These are phyloP conservation scores for Ocimum tenuiflorum DNA, from an alignment of 257 asterid genomes.

Conservation along the genomic window DNA sequence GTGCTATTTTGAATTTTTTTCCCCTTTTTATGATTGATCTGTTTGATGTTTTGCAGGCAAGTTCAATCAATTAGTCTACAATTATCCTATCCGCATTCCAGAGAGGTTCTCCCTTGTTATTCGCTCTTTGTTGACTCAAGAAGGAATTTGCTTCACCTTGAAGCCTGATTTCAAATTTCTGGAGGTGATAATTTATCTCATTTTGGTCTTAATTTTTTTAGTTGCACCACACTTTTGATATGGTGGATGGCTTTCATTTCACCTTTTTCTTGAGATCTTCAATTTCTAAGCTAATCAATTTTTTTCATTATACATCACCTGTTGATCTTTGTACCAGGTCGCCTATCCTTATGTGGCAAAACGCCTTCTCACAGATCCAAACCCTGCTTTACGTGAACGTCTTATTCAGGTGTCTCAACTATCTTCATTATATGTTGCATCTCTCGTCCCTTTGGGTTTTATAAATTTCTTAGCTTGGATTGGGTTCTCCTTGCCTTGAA, in stretches of 20 bases:
- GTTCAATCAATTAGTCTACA: conserved; percentile 92
- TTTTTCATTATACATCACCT: conserved; percentile 9
- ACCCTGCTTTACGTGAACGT: conserved; percentile 95
- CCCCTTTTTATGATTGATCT: neutral
- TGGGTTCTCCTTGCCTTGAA: neutral
- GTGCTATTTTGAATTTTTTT: neutral
- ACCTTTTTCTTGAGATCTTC: neutral
- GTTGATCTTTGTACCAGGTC: conserved; percentile 50
- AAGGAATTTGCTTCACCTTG: conserved; percentile 96
- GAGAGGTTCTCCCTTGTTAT: conserved; percentile 98
- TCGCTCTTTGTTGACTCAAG: conserved; percentile 96
- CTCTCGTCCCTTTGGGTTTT: neutral
- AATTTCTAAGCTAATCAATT: neutral
- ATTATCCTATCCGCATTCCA: conserved; percentile 92
- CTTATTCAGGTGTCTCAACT: conserved; percentile 69
- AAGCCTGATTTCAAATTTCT: conserved; percentile 90
- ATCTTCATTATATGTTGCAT: neutral
- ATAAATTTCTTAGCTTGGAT: neutral
- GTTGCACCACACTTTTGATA: conserved; percentile 1
- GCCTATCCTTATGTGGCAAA: conserved; percentile 99
- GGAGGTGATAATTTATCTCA: conserved; percentile 55
- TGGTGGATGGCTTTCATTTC: conserved; percentile 6
- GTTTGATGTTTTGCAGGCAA: conserved; percentile 54
- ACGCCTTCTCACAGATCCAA: conserved; percentile 96
- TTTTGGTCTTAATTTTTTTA: neutral